Percentiles rank a stretch among this genome's conserved stretches.
phyloP scores from a whole-genome alignment of 352 stramenopile genomes.

The Phytopythium mirpurense region DNA sequence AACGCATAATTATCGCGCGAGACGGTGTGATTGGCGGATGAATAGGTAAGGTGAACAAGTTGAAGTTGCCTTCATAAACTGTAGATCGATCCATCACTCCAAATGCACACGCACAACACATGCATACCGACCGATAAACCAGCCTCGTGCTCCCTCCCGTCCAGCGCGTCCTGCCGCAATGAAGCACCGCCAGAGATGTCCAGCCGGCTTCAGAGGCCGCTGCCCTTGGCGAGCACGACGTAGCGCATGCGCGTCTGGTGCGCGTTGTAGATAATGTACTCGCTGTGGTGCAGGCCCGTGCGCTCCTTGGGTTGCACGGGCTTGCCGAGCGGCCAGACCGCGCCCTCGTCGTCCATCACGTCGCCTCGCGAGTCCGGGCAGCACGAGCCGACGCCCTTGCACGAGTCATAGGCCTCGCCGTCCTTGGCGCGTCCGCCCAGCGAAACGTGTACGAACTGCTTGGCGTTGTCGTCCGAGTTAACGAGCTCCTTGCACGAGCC shows the following conservation, averaged over 20 bases:
- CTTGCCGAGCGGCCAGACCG: slow-evolving; percentile 64
- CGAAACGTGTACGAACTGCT: slow-evolving; percentile 40
- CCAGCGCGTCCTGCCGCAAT: too few species aligned
- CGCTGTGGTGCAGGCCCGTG: slow-evolving; percentile 62
- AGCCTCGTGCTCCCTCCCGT: too few species aligned
- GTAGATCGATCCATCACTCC: neutral
- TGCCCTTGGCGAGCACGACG: slow-evolving; percentile 42
- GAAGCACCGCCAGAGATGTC: neutral
- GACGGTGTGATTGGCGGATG: neutral
- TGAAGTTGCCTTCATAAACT: neutral
- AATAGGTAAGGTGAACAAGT: neutral
- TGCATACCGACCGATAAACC: too few species aligned
- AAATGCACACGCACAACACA: neutral
- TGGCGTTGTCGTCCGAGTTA: slow-evolving; percentile 43
- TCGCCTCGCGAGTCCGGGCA: slow-evolving; percentile 45
- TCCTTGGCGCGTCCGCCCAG: slow-evolving; percentile 31
- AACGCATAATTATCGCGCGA: neutral
- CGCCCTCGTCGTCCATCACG: slow-evolving; percentile 45
- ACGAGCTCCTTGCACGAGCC: slow-evolving; percentile 60
- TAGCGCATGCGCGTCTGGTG: slow-evolving; percentile 79
- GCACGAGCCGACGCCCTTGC: slow-evolving; percentile 61
- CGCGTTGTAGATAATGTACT: slow-evolving; percentile 86
- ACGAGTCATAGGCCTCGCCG: slow-evolving; percentile 47
- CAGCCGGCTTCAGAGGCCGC: neutral
- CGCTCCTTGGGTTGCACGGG: slow-evolving; percentile 43